Conservation (phyloP, 441 rosid species). For the Omphalea diandra region DNA sequence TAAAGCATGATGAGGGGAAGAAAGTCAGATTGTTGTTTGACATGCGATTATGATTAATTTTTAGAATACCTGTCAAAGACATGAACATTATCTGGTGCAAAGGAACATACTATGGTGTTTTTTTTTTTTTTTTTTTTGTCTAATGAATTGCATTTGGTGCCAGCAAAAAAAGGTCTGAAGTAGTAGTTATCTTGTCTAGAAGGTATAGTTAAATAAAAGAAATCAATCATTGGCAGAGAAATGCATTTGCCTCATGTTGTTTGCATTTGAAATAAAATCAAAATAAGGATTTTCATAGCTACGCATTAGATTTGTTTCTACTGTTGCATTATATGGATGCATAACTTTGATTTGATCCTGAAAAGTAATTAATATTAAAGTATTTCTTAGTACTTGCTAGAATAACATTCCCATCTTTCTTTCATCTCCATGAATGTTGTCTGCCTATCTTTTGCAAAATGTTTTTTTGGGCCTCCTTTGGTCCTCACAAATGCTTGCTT, state of each 20-base stretch:
- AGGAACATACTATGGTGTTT: too few relatives aligned
- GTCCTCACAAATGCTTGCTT: neutral
- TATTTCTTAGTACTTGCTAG: neutral
- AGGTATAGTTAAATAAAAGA: neutral
- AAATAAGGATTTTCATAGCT: neutral
- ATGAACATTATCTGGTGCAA: too few relatives aligned
- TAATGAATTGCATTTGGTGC: neutral
- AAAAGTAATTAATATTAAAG: neutral
- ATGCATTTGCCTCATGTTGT: neutral
- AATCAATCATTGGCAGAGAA: conserved; percentile 9
- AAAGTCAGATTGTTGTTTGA: too few relatives aligned
- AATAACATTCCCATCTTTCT: neutral
- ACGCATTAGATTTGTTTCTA: neutral
- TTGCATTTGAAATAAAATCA: neutral
- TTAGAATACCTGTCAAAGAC: too few relatives aligned
- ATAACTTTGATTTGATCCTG: neutral
- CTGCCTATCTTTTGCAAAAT: neutral
- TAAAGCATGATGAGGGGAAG: neutral
- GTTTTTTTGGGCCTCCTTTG: neutral
- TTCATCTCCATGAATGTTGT: neutral
- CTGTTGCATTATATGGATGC: neutral
- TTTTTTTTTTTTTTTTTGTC: neutral
- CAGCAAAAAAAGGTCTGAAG: neutral
- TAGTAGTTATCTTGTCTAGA: neutral
- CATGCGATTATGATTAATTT: too few relatives aligned